phyloP scores from a whole-genome alignment of 1,284 basidiomycete species.

The Volvariella surrecta region DNA sequence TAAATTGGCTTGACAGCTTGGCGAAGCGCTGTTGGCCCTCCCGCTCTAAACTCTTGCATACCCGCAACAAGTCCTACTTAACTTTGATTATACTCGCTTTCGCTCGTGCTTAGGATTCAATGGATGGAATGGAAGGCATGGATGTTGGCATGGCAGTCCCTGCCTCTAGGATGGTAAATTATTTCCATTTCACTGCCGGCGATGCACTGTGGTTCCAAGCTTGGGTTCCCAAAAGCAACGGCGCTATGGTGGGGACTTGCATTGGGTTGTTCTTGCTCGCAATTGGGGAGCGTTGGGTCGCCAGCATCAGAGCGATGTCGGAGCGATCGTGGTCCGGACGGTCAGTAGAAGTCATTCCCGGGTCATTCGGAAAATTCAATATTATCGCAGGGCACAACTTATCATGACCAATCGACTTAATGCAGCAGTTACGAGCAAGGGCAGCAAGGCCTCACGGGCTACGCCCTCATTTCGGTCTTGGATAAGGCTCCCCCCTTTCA shows the following conservation, averaged over 20 bases:
- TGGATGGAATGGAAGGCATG: too few species aligned
- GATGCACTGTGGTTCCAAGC: conserved; percentile 21
- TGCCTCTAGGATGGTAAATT: too few species aligned
- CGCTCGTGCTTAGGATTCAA: too few species aligned
- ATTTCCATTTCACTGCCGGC: conserved; percentile 17
- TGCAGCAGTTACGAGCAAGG: too few species aligned
- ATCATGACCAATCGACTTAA: conserved; percentile 4
- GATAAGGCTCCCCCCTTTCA: conserved; percentile 34
- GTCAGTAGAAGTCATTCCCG: conserved; percentile 8
- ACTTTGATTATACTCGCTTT: too few species aligned
- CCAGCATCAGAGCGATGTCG: conserved; percentile 43
- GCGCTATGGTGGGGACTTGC: conserved; percentile 29
- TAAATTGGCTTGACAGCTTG: too few species aligned
- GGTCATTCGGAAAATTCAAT: background rate
- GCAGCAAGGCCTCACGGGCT: conserved; percentile 2
- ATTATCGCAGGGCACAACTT: conserved; percentile 1
- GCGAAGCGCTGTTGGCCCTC: too few species aligned
- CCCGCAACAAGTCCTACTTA: too few species aligned
- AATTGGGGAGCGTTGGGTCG: conserved; percentile 57
- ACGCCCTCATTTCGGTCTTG: background rate
- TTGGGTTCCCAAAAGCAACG: conserved; percentile 17
- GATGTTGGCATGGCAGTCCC: too few species aligned
- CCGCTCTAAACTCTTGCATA: too few species aligned
- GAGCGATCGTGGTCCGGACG: conserved; percentile 22
- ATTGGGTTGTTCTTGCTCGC: conserved; percentile 61